Evolutionary conservation across 2,329 filamentous ascomycete species (phyloP).

Genomic region (Calonectria leucothoes): DNA sequence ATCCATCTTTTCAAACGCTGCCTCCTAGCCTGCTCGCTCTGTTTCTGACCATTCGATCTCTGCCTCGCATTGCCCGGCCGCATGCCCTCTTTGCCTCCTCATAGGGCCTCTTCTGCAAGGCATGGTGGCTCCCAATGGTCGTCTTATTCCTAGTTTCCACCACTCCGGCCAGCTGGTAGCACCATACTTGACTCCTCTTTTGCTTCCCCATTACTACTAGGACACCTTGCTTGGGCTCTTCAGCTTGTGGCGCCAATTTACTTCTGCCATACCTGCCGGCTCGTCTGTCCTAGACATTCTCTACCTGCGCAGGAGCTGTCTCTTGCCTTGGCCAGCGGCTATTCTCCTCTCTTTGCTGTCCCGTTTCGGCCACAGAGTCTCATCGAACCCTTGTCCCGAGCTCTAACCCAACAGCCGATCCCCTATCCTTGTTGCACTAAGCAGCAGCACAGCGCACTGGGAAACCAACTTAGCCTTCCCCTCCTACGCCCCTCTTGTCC

Average conservation of each 20-base stretch:
- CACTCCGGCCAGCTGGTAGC: slow-evolving; percentile 22
- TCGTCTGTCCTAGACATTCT: slow-evolving; percentile 16
- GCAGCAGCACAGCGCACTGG: slow-evolving; percentile 28
- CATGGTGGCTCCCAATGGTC: slow-evolving; percentile 24
- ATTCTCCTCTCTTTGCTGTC: slow-evolving; percentile 5
- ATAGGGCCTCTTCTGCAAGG: slow-evolving; percentile 28
- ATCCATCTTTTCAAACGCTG: slow-evolving; percentile 21
- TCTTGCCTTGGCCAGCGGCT: slow-evolving; percentile 22
- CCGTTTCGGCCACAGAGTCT: slow-evolving; percentile 7
- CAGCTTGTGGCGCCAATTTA: not conserved
- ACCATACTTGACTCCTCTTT: slow-evolving; percentile 25
- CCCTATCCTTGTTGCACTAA: slow-evolving; percentile 37
- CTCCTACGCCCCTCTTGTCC: slow-evolving; percentile 14
- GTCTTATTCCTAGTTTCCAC: slow-evolving; percentile 26
- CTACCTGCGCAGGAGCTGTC: slow-evolving; percentile 18
- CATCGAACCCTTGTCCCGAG: slow-evolving; percentile 22
- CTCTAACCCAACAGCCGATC: slow-evolving; percentile 20
- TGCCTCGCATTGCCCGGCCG: slow-evolving; percentile 29
- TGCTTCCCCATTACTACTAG: not conserved
- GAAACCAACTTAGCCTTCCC: slow-evolving; percentile 14
- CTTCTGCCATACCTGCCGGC: not conserved
- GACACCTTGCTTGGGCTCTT: not conserved
- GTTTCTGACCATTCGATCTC: slow-evolving; percentile 30
- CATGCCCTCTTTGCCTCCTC: slow-evolving; percentile 32
- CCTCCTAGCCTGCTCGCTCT: slow-evolving; percentile 33